Evolutionary conservation across 2,329 filamentous ascomycete species (phyloP).

Genomic region (Pseudogymnoascus sp.): DNA sequence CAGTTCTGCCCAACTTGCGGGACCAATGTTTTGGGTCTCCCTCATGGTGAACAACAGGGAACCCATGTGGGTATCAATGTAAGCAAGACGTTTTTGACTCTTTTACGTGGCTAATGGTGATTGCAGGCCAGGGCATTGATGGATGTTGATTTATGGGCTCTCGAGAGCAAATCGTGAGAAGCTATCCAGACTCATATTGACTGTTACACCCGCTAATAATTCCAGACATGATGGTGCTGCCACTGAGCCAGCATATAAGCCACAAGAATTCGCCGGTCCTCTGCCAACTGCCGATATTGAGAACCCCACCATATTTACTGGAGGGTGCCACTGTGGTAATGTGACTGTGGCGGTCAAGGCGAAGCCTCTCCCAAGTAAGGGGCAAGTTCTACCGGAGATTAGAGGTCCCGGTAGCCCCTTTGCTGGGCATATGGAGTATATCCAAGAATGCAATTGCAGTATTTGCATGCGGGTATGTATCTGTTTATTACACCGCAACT

Average conservation of each 20-base stretch:
- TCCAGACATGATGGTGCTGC: background rate
- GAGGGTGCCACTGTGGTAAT: slow-evolving; percentile 24
- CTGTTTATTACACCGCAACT: background rate
- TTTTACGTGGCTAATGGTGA: background rate
- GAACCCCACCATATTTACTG: slow-evolving; percentile 16
- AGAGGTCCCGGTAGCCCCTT: background rate
- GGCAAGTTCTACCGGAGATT: slow-evolving; percentile 10
- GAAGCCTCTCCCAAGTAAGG: slow-evolving; percentile 15
- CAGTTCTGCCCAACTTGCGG: slow-evolving; percentile 48
- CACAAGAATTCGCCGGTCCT: background rate
- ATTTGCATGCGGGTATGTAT: background rate
- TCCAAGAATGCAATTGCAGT: slow-evolving; percentile 9
- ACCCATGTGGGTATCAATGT: slow-evolving; percentile 37
- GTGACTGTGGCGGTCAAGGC: slow-evolving; percentile 18
- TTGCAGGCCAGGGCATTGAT: background rate
- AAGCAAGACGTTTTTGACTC: slow-evolving; percentile 14
- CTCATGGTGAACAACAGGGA: slow-evolving; percentile 25
- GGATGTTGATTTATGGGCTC: background rate
- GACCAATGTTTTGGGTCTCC: slow-evolving; percentile 33
- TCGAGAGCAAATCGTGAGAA: background rate
- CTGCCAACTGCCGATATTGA: background rate
- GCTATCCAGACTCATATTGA: too few species aligned
- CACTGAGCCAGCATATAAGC: background rate
- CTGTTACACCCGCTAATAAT: background rate
- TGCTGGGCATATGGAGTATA: background rate